These are phyloP conservation scores for Tremella fuciformis DNA, from an alignment of 768 basidiomycete species.

Conservation along the genomic window DNA sequence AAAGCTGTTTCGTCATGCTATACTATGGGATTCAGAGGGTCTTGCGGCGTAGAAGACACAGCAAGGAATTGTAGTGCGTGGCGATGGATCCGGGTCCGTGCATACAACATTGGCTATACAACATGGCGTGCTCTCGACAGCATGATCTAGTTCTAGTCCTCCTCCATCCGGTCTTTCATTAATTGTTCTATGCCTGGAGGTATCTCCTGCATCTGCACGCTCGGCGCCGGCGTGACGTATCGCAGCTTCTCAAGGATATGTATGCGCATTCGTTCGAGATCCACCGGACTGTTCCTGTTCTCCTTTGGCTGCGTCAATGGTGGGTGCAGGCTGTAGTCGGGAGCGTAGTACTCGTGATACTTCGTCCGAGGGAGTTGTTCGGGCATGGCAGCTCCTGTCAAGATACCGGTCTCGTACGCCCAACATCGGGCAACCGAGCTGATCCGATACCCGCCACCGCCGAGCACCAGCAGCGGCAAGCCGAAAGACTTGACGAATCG, in stretches of 20 bases:
- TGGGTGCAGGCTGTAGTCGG: slow-evolving; percentile 89
- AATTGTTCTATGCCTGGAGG: slow-evolving; percentile 79
- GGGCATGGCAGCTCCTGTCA: slow-evolving; percentile 74
- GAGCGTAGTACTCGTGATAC: slow-evolving; percentile 89
- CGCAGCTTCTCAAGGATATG: slow-evolving; percentile 81
- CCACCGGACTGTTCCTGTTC: slow-evolving; percentile 81
- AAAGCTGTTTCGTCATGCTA: not conserved
- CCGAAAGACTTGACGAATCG: slow-evolving; percentile 91
- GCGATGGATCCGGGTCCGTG: slow-evolving; percentile 1
- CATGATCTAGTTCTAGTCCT: slow-evolving; percentile 62
- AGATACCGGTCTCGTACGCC: slow-evolving; percentile 95
- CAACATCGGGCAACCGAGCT: slow-evolving; percentile 98
- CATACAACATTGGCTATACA: not conserved
- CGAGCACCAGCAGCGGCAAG: slow-evolving; percentile 84
- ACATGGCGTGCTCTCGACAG: not conserved
- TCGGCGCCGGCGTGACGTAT: slow-evolving; percentile 93
- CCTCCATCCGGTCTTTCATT: slow-evolving; percentile 65
- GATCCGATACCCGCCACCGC: slow-evolving; percentile 95
- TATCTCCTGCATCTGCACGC: slow-evolving; percentile 92
- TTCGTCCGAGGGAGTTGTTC: slow-evolving; percentile 83
- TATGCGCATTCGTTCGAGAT: slow-evolving; percentile 81
- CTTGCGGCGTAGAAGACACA: slow-evolving; percentile 6
- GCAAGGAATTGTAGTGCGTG: not conserved
- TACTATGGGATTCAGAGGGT: not conserved
- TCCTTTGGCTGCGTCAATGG: slow-evolving; percentile 74